Base-by-base conservation (phyloP, 345 rosid species). In the Psidium guajava region DNA sequence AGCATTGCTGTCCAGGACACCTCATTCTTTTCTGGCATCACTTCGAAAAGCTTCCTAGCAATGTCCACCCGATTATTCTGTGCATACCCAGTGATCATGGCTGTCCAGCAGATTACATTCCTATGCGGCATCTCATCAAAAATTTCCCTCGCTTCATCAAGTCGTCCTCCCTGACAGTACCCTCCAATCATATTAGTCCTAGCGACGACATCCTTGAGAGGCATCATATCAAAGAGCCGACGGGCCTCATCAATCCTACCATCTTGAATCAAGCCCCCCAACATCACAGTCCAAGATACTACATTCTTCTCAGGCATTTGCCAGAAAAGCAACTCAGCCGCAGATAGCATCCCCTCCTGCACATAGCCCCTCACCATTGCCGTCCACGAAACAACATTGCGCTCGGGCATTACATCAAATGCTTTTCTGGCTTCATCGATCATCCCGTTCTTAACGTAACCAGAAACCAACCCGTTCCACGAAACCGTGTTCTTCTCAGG, bases 1-100 rank as follows among this genome's bases (percentile, higher is more conserved):
- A 95, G 89, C 97, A 96, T 96, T 2, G 95, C 93, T 0, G 97
- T 95, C 98, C 96, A 95, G 0, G 96, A 90, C 82, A 95, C 93
- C 89, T 96, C 96, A 83, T 93, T 95, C 89, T 92, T 96, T 88
- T 90, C 93, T 0, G 98, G 95, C 95, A 94, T 94, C 83, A 95
- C 97, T 87, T 94, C 98, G 85, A 96, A 95, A 74, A 96, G 91
- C 92, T 96, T 95, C 90, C 98, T 91, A 81, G 94, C 98, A 86
- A 92, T 75, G 90, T 96, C 95, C 54, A 95, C 97, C 4, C 86
- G 90, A n/a, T 89, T 84, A 86, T 92, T 93, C 88, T 92, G 93
- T 47, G 88, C 88, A 75, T 94, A 95, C 24, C 99, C 97, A 11
- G 93, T 91, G 83, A 95, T 90, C 95, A 96, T 93, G 10, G 91